Evolutionary conservation across 2,329 filamentous ascomycete species (phyloP), one percentile per base, ranked within the genome.

Genomic region (Neofusicoccum parvum): DNA sequence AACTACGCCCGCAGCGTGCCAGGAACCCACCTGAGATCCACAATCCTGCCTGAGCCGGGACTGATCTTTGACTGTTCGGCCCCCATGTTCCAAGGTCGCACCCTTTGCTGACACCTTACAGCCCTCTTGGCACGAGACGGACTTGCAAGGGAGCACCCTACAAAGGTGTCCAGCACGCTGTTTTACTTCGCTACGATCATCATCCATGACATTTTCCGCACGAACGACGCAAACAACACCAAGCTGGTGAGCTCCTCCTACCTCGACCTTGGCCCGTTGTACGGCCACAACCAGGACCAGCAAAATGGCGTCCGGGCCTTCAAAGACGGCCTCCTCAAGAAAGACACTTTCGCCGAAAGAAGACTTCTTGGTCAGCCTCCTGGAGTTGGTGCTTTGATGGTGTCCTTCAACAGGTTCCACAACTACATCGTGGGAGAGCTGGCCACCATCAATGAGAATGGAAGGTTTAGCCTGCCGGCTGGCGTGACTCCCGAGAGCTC

Each of bases 391-490:
- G 83, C 85, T 17, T 78, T 90, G 68, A 74, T 90, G 36, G 84
- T 90, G 64, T 82, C 89, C 73, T 90, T 88, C 79, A 82, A 81
- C 65, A 74, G 79, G 32, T 94, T 94, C 78, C 93, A 96, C 78
- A 96, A 96, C 78, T 84, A 94, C 69, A 86, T 92, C 0, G 92
- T 90, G 1, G 84, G 87, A 59, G 88, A 92, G 67, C 81, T 96
- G n/a, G 89, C 90, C 0, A 80, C 85, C 27, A 92, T 96, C 76
- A 95, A 96, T 71, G 92, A 96, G 71, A 87, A 87, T 50, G 88
- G 87, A 12, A 85, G 90, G 37, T 96, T 96, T 78, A 86, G 83
- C 0, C 87, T 86, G 66, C 90, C 90, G 0, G 71, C 79, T 0
- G 73, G 74, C 70, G 74, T 49, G 70, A 73, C 7, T 73, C 72